Evolutionary conservation across 208 protist genomes (phyloP), one percentile per base, ranked within the genome.

Genomic region (Wallacemonas sp.): DNA sequence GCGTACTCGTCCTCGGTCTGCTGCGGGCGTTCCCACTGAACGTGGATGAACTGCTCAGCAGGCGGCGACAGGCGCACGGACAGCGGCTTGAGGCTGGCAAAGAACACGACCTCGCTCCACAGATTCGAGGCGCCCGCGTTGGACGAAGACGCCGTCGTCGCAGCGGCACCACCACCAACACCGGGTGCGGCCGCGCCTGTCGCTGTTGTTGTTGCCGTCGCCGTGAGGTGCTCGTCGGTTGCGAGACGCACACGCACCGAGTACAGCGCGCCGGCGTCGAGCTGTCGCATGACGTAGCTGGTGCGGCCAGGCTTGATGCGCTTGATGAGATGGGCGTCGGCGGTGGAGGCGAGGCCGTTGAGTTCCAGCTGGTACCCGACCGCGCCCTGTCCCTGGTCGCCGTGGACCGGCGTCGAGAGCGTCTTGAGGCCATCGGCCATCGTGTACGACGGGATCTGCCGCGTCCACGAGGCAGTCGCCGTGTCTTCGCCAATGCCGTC

Each of bases 1-100:
- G 27, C 38, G 66, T 91, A 95, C 61, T 94, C 87, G 29, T 85
- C 76, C 0, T 24, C 54, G 2, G 57, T 72, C 77, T 97, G 90
- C 55, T 62, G 34, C 1, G 83, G 78, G 19, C 90, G 84, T n/a
- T 61, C 19, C 93, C 90, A 97, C 39, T 82, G 73, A 19, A 96
- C 78, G 34, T 91, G 65, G 16, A 83, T 81, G 68, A 91, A 95
- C 60, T 94, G 87, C 74, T 96, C 90, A 11, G 74, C 78, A 26
- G 78, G 67, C 46, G 74, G 41, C 29, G 72, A 55, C 62, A 87
- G 58, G n/a, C 44, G 29, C 30, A 94, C 47, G 39, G 61, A 61
- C 27, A 96, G 77, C 39, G 93, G 90, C 73, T 90, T 88, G 54
- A 95, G 73, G 16, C 87, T 97, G 2, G 75, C 90, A 61, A 97